Base-by-base conservation (phyloP, 306 rosid species). In the Rosa persica region DNA sequence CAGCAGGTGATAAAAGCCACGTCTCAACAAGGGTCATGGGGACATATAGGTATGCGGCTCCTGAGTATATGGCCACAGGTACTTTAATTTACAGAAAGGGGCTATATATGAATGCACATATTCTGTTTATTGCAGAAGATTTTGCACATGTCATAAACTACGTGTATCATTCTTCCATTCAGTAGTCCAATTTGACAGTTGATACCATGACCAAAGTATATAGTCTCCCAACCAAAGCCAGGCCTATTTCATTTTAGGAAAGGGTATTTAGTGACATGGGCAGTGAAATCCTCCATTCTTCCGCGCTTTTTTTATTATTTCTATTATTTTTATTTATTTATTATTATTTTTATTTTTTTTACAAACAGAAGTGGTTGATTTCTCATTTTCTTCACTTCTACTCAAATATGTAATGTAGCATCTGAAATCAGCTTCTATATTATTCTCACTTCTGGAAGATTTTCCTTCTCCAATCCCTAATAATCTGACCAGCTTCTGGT, bases 1-100 rank as follows among this genome's bases (percentile, higher is more conserved):
- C 99, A 5, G 89, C 84, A 4, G 97, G 88, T 67, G 97, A 89
- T 86, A 81, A 44, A 78, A 96, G 99, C 81, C 85, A 96, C 73
- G 99, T 96, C 86, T 93, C 99, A 79, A 96, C 99, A 17, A 77
- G 99, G 86, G 91, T 96, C 47, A 96, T 96, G 99, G 99, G 99
- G 70, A 96, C 99, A 10, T 93, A 81, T 80, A 98, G 99, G 49
- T 96, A 96, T 72, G 98, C 99, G 11, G 99, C 99, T 43, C 99
- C 99, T 2, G 99, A 96, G 81, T 96, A 96, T 74, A 84, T 96
- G 94, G 93, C 94, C 57, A 93, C 99, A 86, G 99, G 99, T 93
- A 93, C 34, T 76, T 68, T 60, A 79, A 12, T 79, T 74, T 57
- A 60, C 75, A 11, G 17, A 38, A 22, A 20, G 61, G 55, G 64